phyloP scores from a whole-genome alignment of 2,329 filamentous ascomycete genomes.

The Pseudopithomyces chartarum region DNA sequence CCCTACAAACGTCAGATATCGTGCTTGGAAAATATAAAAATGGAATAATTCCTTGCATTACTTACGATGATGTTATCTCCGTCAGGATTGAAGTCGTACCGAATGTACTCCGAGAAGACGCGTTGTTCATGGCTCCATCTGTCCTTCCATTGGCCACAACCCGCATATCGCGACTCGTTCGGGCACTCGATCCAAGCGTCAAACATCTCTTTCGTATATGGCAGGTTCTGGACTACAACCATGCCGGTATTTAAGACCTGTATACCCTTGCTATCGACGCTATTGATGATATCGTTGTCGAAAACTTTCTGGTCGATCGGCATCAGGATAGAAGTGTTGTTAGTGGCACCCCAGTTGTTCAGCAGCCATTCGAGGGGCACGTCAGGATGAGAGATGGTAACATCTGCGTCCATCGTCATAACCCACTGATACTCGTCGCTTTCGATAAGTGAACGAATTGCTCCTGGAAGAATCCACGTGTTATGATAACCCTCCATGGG shows the following conservation, averaged over 20 bases:
- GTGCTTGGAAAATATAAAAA: neutral
- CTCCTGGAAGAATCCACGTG: slow-evolving; percentile 51
- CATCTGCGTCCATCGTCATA: slow-evolving; percentile 54
- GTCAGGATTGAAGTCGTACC: slow-evolving; percentile 36
- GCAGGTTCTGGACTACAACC: slow-evolving; percentile 42
- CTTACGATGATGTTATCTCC: slow-evolving; percentile 32
- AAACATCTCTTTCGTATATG: slow-evolving; percentile 30
- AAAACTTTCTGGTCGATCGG: slow-evolving; percentile 28
- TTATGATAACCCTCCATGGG: slow-evolving; percentile 35
- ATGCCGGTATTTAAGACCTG: slow-evolving; percentile 48
- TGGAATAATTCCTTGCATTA: neutral
- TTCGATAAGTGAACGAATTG: slow-evolving; percentile 44
- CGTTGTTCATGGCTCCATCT: slow-evolving; percentile 40
- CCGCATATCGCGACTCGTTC: slow-evolving; percentile 27
- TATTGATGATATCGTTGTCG: slow-evolving; percentile 25
- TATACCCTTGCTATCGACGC: slow-evolving; percentile 43
- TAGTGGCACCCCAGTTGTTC: slow-evolving; percentile 52
- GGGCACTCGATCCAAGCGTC: slow-evolving; percentile 39
- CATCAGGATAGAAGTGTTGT: slow-evolving; percentile 48
- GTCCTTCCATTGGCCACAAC: slow-evolving; percentile 34
- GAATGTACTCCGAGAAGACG: slow-evolving; percentile 40
- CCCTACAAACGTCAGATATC: neutral
- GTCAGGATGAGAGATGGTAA: slow-evolving; percentile 48
- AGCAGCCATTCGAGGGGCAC: slow-evolving; percentile 56
- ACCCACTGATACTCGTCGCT: slow-evolving; percentile 48